Conservation (phyloP, 768 basidiomycete species). For the Leccinum incarnatum region DNA sequence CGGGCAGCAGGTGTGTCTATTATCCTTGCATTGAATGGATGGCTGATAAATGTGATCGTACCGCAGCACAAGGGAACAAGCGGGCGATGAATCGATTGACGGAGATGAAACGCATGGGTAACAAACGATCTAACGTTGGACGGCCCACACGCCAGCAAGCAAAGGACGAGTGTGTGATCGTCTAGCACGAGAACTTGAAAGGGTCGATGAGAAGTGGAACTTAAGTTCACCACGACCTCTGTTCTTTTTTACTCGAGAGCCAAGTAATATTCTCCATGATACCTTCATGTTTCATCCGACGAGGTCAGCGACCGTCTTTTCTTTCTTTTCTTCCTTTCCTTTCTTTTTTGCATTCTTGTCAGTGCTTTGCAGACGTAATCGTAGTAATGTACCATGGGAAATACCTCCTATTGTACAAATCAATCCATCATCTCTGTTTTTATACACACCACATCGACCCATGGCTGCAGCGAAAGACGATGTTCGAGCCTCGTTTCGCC, state of each 20-base stretch:
- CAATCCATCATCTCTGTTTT: background rate
- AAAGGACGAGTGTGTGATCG: slow-evolving; percentile 89
- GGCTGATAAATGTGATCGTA: slow-evolving; percentile 1
- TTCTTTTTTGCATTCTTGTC: slow-evolving; percentile 11
- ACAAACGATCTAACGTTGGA: slow-evolving; percentile 70
- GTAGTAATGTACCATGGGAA: background rate
- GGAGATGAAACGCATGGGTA: slow-evolving; percentile 89
- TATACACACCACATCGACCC: slow-evolving; percentile 6
- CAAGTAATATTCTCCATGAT: slow-evolving; percentile 9
- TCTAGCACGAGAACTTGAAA: slow-evolving; percentile 35
- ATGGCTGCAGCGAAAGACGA: slow-evolving; percentile 30
- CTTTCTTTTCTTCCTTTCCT: background rate
- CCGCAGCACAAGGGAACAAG: slow-evolving; percentile 92
- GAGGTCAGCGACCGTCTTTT: slow-evolving; percentile 2
- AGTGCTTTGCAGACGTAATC: slow-evolving; percentile 11
- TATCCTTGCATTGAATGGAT: background rate
- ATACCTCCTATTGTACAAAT: slow-evolving; percentile 16
- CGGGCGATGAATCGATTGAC: slow-evolving; percentile 95
- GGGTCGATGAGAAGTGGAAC: slow-evolving; percentile 4
- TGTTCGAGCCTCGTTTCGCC: slow-evolving; percentile 19
- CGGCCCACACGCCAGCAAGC: slow-evolving; percentile 93
- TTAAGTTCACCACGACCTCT: slow-evolving; percentile 8
- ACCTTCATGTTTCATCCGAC: slow-evolving; percentile 9
- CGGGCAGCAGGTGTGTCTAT: slow-evolving; percentile 83
- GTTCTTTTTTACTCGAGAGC: background rate